A percentile compares a stretch with the other conserved stretches of the same genome.
These are phyloP conservation scores for Sporormia fimetaria DNA, from an alignment of 495 filamentous ascomycete genomes.

Conservation along the genomic window DNA sequence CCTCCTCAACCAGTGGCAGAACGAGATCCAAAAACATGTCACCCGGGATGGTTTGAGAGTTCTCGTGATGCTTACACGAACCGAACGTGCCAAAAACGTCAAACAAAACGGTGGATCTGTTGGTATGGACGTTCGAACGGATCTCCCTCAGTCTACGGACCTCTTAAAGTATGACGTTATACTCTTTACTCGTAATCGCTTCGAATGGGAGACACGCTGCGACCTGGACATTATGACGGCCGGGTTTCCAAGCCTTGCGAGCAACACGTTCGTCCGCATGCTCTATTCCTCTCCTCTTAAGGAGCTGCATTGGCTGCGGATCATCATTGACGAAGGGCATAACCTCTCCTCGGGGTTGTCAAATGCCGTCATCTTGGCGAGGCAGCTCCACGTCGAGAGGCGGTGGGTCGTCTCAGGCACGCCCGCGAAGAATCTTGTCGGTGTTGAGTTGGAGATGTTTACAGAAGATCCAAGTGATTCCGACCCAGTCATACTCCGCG, in stretches of 20 bases:
- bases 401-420: conserved; percentile 90
- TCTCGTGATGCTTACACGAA: conserved; percentile 39
- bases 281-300: conserved; percentile 53
- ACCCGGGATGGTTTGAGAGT: conserved; percentile 46
- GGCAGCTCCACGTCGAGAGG: conserved; percentile 56
- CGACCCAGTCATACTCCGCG: conserved; percentile 26
- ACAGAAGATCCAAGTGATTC: conserved; percentile 26
- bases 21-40: conserved; percentile 61
- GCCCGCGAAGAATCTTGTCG: conserved; percentile 69
- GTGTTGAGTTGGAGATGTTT: conserved; percentile 54
- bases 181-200: conserved; percentile 61
- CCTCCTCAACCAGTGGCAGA: conserved; percentile 57
- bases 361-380: conserved; percentile 54
- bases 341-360: conserved; percentile 51
- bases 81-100: conserved; percentile 1
- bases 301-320: conserved; percentile 66
- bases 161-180: conserved; percentile 66
- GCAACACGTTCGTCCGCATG: too few species aligned
- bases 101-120: conserved; percentile 1
- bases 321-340: conserved; percentile 90
- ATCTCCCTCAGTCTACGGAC: conserved; percentile 46
- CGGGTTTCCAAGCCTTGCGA: too few species aligned
- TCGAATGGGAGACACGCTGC: conserved; percentile 58
- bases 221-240: too few species aligned
- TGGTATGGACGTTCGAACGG: conserved; percentile 31